phyloP scores from a whole-genome alignment of 2,329 filamentous ascomycete species.

The Sporothrix pseudoabietina region DNA sequence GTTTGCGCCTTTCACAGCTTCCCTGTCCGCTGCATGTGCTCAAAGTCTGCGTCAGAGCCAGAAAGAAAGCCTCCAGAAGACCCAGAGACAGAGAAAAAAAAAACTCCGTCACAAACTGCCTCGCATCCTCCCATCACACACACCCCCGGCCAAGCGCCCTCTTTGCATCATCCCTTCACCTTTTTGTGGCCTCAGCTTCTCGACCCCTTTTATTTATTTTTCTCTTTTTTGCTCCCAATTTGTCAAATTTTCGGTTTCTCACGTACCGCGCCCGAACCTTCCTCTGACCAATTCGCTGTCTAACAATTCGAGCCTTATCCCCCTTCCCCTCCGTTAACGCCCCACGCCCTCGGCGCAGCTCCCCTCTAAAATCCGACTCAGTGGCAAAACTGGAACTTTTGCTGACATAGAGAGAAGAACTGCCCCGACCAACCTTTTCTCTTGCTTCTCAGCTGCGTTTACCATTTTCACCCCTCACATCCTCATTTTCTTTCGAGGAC shows the following conservation, averaged over 20 bases:
- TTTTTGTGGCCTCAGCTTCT: background rate
- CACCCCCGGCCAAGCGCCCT: constrained; percentile 1
- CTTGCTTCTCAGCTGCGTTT: constrained; percentile 29
- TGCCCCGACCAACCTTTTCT: constrained; percentile 16
- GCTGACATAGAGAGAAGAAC: constrained; percentile 29
- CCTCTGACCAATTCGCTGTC: constrained; percentile 6
- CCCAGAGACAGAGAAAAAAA: constrained; percentile 10
- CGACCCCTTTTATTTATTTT: constrained; percentile 14
- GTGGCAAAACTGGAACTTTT: constrained; percentile 31
- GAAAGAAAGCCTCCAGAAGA: background rate
- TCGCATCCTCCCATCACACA: constrained; percentile 13
- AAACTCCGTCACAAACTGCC: constrained; percentile 21
- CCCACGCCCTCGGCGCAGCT: constrained; percentile 24
- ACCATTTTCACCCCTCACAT: constrained; percentile 15
- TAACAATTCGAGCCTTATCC: constrained; percentile 19
- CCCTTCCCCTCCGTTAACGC: constrained; percentile 23
- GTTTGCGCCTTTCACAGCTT: constrained; percentile 24
- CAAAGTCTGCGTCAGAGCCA: constrained; percentile 16
- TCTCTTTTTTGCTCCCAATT: constrained; percentile 11
- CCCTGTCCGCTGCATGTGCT: constrained; percentile 24
- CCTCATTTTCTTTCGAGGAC: background rate
- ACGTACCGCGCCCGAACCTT: background rate
- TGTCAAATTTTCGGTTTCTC: background rate
- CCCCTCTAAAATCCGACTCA: constrained; percentile 30
- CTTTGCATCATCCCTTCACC: constrained; percentile 7